Evolutionary conservation across 345 rosid species (phyloP), one percentile per base, ranked within the genome.

Genomic region (rapeseed (Brassica napus)): DNA sequence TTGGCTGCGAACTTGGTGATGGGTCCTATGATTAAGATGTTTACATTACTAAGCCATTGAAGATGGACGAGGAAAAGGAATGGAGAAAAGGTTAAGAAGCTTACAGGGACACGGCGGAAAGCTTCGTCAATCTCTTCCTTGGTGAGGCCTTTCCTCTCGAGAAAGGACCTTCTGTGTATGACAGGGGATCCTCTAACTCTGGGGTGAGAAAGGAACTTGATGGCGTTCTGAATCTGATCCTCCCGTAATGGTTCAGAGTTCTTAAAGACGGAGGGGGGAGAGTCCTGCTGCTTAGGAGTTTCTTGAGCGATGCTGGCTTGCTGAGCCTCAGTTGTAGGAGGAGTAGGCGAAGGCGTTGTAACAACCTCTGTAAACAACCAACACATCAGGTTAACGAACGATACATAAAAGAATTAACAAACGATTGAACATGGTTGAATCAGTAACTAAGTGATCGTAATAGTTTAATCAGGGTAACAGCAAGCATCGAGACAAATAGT

Each of bases 81-180:
- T 7, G 11, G 10, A 3, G 4, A 64, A 7, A 39, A 26, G 24
- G 74, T 37, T 49, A 82, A 32, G 69, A 35, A 24, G 62, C 88
- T 84, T 83, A 95, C 99, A 16, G 99, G 99, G 14, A 95, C 98
- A 58, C 94, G 94, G 14, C 79, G 89, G 78, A 95, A 95, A 3
- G 99, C 99, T 87, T 93, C 99, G 52, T 95, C 97, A 5, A 95
- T 91, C 85, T 95, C 99, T 86, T 95, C 97, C 82, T 88, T 95
- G 2, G 97, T 91, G 28, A 95, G 93, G 34, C 98, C 99, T 82
- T 95, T 95, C 89, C 82, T 91, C 84, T 95, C 99, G 7, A 95
- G 98, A 83, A 95, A 95, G 0, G 98, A 93, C 60, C 99, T 85
- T 74, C 99, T 83, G 76, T 95, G 89, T 12, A 93, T 85, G 12